Conservation (phyloP, 176 grass and related monocot species). For the Triticum urartu region DNA sequence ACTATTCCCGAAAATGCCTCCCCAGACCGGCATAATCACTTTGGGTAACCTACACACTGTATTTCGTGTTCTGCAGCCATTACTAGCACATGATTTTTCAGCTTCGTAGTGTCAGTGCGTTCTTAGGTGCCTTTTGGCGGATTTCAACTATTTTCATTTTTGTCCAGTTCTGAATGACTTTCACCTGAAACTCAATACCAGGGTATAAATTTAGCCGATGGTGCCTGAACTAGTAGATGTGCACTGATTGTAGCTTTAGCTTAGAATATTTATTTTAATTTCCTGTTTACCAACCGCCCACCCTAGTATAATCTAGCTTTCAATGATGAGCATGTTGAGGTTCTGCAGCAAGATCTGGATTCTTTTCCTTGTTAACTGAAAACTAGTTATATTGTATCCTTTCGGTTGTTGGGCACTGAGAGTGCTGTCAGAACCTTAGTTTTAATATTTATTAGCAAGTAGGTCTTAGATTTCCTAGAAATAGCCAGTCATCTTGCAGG, state of each 20-base stretch:
- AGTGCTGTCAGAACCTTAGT: conserved; percentile 37
- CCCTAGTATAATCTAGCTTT: conserved; percentile 53
- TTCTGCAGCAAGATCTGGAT: conserved; percentile 53
- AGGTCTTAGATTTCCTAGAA: conserved; percentile 45
- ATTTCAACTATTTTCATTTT: neutral
- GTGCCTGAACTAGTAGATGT: neutral
- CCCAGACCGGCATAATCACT: neutral
- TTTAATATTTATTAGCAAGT: conserved; percentile 39
- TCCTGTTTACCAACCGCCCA: conserved; percentile 25
- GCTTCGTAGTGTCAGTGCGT: neutral
- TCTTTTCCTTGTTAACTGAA: conserved; percentile 48
- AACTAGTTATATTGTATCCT: conserved; percentile 27
- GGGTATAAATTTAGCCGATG: conserved; percentile 9
- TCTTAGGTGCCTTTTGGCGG: neutral
- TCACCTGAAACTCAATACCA: neutral
- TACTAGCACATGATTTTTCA: neutral
- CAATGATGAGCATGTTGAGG: conserved; percentile 57
- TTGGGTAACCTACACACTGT: neutral
- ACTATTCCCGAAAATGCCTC: neutral
- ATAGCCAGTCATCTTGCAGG: conserved; percentile 25
- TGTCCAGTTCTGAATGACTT: neutral
- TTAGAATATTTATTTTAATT: conserved; percentile 35
- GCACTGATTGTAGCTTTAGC: conserved; percentile 29
- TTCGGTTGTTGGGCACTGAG: conserved; percentile 37
- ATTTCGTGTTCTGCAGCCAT: neutral